These are phyloP conservation scores for Geotrichum macrosporum DNA, from an alignment of 1,139 yeast species.

Conservation along the genomic window DNA sequence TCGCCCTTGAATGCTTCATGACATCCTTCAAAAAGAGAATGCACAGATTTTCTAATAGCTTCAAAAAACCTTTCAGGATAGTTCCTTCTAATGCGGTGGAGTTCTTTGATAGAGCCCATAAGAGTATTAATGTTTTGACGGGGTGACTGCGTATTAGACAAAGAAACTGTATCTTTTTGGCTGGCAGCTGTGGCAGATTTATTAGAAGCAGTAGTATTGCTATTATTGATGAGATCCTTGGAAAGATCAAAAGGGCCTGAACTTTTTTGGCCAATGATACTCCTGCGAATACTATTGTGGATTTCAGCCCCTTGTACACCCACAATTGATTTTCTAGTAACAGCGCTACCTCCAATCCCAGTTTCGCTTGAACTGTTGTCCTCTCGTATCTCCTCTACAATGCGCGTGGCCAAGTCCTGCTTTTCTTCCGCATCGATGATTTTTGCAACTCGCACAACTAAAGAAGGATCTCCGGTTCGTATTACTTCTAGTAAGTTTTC, in stretches of 20 bases:
- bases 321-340: conserved; percentile 14
- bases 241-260: conserved; percentile 15
- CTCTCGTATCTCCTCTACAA: conserved; percentile 46
- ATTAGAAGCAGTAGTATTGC: background rate
- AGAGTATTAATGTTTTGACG: conserved; percentile 14
- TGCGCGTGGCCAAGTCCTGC: conserved; percentile 62
- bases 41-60: conserved; percentile 56
- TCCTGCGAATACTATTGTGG: conserved; percentile 12
- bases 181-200: too few relatives aligned
- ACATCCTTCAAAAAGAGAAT: conserved; percentile 65
- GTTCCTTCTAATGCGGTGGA: conserved; percentile 47
- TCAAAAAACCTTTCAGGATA: conserved; percentile 63
- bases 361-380: conserved; percentile 10
- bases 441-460: conserved; percentile 68
- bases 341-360: background rate
- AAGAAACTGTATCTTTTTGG: too few relatives aligned
- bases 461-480: conserved; percentile 59
- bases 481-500: conserved; percentile 63
- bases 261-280: conserved; percentile 15
- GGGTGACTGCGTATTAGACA: too few relatives aligned
- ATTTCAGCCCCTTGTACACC: conserved; percentile 15
- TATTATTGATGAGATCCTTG: conserved; percentile 9
- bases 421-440: conserved; percentile 75
- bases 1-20: conserved; percentile 52
- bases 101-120: conserved; percentile 24